Evolutionary conservation across 1,284 basidiomycete species (phyloP), one percentile per base, ranked within the genome.

Genomic region (Amylostereum chailletii): DNA sequence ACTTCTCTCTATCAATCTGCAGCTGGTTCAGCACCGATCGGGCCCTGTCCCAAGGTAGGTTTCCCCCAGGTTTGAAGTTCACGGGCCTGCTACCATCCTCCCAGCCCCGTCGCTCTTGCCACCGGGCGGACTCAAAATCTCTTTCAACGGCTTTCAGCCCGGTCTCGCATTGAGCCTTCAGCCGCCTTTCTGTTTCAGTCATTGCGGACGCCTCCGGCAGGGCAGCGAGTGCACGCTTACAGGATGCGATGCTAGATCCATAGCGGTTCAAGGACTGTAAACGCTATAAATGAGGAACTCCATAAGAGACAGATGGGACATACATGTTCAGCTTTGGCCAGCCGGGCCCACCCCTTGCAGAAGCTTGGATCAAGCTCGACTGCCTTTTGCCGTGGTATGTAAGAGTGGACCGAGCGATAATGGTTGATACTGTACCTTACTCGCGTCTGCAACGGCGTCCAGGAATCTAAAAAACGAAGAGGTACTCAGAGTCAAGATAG

Each of bases 281-380:
- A 8, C 7, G 36, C 36, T 37, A 37, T 37, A n/a, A n/a, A 8
- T 37, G 8, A 37, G 7, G 36, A 37, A 37, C n/a, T 8, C 36
- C 36, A n/a, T 37, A n/a, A 37, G 7, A n/a, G 8, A 37, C 36
- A n/a, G n/a, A 37, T 7, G 36, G 8, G 36, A 37, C 36, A 11
- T 41, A 66, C 66, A 49, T 59, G 55, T 11, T 51, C 48, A 32
- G 62, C 63, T 11, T 57, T 62, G 9, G 54, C 65, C 40, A 64
- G 53, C 46, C 67, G 59, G 42, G 56, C 64, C 64, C 65, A 67
- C 29, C 60, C 65, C 52, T 67, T 68, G 33, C 59, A 54, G 45
- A 64, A 68, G 8, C 53, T 59, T 6, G 67, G 61, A 47, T 66
- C 61, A 26, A 68, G 52, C 31, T 64, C 53, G n/a, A 58, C 60